Percentiles rank a stretch among this genome's conserved stretches.
phyloP scores from a whole-genome alignment of 129 eudicot species.

The Centrapalus pauciflorus region DNA sequence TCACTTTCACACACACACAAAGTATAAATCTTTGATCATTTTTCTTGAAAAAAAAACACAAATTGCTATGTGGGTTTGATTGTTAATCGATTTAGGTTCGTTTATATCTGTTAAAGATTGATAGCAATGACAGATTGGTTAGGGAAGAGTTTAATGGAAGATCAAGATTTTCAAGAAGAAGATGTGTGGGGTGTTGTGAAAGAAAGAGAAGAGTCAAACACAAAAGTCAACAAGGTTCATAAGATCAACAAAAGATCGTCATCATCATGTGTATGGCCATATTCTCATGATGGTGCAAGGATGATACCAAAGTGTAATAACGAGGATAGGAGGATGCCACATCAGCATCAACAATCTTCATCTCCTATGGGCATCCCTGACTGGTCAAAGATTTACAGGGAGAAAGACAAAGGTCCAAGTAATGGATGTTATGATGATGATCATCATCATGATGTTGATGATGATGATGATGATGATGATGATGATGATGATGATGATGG shows the following conservation, averaged over 20 bases:
- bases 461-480: constrained; percentile 17
- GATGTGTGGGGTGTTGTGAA: constrained; percentile 44
- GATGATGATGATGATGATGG: constrained; percentile 39
- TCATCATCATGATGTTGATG: constrained; percentile 14
- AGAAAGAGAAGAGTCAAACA: constrained; percentile 34
- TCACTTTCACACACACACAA: constrained; percentile 18
- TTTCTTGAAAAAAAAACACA: constrained; percentile 14
- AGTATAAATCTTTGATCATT: constrained; percentile 12
- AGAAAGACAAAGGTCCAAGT: constrained; percentile 29
- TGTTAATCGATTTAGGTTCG: constrained; percentile 15
- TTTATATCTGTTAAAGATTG: constrained; percentile 14
- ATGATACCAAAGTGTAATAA: constrained; percentile 39
- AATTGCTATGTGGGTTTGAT: constrained; percentile 19
- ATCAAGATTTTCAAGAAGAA: constrained; percentile 51
- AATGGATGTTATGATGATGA: constrained; percentile 22
- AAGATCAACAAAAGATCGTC: constrained; percentile 29
- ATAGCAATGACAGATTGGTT: constrained; percentile 38
- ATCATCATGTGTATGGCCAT: constrained; percentile 23
- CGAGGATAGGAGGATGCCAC: constrained; percentile 30
- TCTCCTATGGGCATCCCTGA: constrained; percentile 46
- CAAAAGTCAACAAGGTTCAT: constrained; percentile 31
- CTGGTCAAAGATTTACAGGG: constrained; percentile 47
- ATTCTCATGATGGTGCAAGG: constrained; percentile 28
- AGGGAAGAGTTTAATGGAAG: constrained; percentile 32
- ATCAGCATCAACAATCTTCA: constrained; percentile 38